Conservation (phyloP, 2,329 filamentous ascomycete species). For the Orbilia oligospora region DNA sequence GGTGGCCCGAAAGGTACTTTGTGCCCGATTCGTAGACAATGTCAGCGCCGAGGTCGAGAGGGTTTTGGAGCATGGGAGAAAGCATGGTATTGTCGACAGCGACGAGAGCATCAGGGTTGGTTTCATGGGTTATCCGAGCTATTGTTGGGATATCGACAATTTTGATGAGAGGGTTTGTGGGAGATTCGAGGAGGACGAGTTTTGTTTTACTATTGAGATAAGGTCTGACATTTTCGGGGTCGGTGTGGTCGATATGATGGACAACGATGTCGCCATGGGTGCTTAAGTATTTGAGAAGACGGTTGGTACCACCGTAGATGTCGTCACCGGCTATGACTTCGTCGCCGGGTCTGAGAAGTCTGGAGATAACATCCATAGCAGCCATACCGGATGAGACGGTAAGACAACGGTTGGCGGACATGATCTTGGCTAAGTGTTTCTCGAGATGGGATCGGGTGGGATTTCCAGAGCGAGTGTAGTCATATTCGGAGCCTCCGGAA, state of each 20-base stretch:
- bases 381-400: slow-evolving; percentile 98
- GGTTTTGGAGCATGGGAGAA: slow-evolving; percentile 92
- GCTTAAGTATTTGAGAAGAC: slow-evolving; percentile 90
- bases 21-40: slow-evolving; percentile 98
- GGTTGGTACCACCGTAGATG: slow-evolving; percentile 94
- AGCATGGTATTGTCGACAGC: slow-evolving; percentile 99
- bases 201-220: slow-evolving; percentile 84
- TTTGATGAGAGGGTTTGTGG: slow-evolving; percentile 98
- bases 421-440: slow-evolving; percentile 97
- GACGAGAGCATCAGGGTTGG: slow-evolving; percentile 83
- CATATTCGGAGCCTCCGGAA: slow-evolving; percentile 87
- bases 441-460: slow-evolving; percentile 96
- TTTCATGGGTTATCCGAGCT: slow-evolving; percentile 80
- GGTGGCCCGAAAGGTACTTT: slow-evolving; percentile 97
- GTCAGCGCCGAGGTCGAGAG: slow-evolving; percentile 92
- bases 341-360: slow-evolving; percentile 89
- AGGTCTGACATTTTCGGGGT: slow-evolving; percentile 77
- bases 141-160: slow-evolving; percentile 92
- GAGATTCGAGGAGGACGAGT: slow-evolving; percentile 96
- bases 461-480: slow-evolving; percentile 98
- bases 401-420: slow-evolving; percentile 91
- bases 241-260: slow-evolving; percentile 95
- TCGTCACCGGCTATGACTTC: slow-evolving; percentile 98
- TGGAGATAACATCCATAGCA: slow-evolving; percentile 94
- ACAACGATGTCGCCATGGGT: slow-evolving; percentile 92